Evolutionary conservation across 768 basidiomycete genomes (phyloP), one percentile per base, ranked within the genome.

Genomic region (Amanita subjunquillea): DNA sequence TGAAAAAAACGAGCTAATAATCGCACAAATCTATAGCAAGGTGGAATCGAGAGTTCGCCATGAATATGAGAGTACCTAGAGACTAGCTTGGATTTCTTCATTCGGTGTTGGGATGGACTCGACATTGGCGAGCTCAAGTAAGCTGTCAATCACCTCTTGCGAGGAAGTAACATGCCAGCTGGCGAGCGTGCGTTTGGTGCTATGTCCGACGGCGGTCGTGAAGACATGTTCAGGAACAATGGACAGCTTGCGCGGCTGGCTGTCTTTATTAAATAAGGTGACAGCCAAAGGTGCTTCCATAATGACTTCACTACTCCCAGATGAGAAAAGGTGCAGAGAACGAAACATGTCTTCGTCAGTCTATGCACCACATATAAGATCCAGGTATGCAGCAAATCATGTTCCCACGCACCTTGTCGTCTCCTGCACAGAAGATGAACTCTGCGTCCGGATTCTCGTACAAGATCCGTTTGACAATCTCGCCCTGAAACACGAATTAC

Each of bases 321-420:
- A 59, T 0, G 71, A 69, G 70, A 87, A 87, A 56, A 85, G 72
- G 22, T 80, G 76, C 0, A 95, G 75, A 0, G 91, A 78, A 58
- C 93, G 85, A 87, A 97, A 97, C 95, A 99, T 99, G 72, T 99
- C 95, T 71, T 99, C 95, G 72, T 97, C 92, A 45, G 94, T 94
- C 89, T 87, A 58, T 51, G 20, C 34, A 34, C 25, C 17, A 22
- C 15, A 23, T 3, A 30, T 20, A 43, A 25, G 25, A 39, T 38
- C 41, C 37, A 12, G 50, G 8, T 48, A n/a, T 32, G 37, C 45
- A 41, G 12, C 25, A 40, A 47, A 32, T 15, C 17, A 20, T 36
- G 6, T 13, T 36, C 44, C 46, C 39, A 51, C 56, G 54, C 34
- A 87, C 88, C 81, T 97, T 99, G 73, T 99, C 95, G 62, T 99